phyloP scores from a whole-genome alignment of 148 eudicot species.

The Camellia lanceoleosa region DNA sequence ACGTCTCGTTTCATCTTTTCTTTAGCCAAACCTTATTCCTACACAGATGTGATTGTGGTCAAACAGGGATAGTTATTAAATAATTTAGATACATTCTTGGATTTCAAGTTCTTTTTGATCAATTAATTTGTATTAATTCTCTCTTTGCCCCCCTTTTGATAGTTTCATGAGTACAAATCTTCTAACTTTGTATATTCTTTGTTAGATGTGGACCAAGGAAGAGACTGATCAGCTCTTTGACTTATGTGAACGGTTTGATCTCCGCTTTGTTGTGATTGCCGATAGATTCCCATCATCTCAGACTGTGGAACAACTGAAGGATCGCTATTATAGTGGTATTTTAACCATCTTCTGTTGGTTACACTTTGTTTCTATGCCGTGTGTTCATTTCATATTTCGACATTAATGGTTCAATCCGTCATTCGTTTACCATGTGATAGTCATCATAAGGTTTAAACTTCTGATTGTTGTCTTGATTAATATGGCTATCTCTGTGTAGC shows the following conservation, averaged over 20 bases:
- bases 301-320: constrained; percentile 82
- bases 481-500: constrained; percentile 32
- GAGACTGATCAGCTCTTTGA: constrained; percentile 92
- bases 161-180: background rate
- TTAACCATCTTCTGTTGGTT: constrained; percentile 14
- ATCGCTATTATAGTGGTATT: constrained; percentile 86
- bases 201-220: constrained; percentile 84
- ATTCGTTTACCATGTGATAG: background rate
- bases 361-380: background rate
- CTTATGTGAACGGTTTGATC: constrained; percentile 76
- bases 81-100: background rate
- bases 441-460: constrained; percentile 1
- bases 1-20: background rate
- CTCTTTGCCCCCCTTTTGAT: background rate
- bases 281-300: constrained; percentile 79
- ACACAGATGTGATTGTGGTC: background rate
- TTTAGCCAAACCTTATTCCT: background rate
- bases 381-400: background rate
- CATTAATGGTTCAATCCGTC: constrained; percentile 5
- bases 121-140: background rate
- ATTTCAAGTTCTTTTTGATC: background rate
- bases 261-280: constrained; percentile 74
- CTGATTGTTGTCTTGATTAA: constrained; percentile 12
- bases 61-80: background rate
- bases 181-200: constrained; percentile 6